A percentile compares a stretch with the other conserved stretches of the same genome.
phyloP scores from a whole-genome alignment of 495 filamentous ascomycete genomes.

The Paragyromitra xinjiangensis region DNA sequence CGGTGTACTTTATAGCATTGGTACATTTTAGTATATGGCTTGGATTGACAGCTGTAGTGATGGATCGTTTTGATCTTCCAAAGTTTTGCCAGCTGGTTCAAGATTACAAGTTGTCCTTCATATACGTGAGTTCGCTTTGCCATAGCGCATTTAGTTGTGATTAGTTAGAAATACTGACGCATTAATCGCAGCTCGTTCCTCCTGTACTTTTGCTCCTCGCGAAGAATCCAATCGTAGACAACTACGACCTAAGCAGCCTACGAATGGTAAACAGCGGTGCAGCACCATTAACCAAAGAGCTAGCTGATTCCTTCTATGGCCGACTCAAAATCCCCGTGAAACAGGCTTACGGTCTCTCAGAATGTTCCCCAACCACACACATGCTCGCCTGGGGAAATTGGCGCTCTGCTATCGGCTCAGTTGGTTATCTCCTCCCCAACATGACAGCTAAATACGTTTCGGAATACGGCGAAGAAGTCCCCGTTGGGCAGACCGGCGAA shows the following conservation, averaged over 20 bases:
- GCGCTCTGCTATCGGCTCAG: conserved; percentile 78
- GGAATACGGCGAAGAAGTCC: conserved; percentile 68
- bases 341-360: conserved; percentile 68
- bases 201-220: conserved; percentile 82
- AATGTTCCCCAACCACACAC: conserved; percentile 65
- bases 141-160: neutral
- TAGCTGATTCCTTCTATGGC: conserved; percentile 79
- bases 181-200: conserved; percentile 68
- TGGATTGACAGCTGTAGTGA: conserved; percentile 76
- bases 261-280: conserved; percentile 90
- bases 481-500: conserved; percentile 71
- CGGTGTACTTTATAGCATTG: conserved; percentile 34
- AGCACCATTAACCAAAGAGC: conserved; percentile 83
- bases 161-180: neutral
- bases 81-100: conserved; percentile 80
- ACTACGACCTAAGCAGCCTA: conserved; percentile 81
- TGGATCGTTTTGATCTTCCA: conserved; percentile 85
- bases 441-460: conserved; percentile 84
- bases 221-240: conserved; percentile 77
- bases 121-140: conserved; percentile 63
- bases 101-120: conserved; percentile 75
- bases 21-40: conserved; percentile 71
- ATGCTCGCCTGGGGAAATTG: conserved; percentile 78
- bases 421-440: conserved; percentile 67
- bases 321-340: conserved; percentile 77